A percentile compares a stretch with the other conserved stretches of the same genome.
These are phyloP conservation scores for Phytopythium vexans DNA, from an alignment of 352 stramenopile genomes.

Conservation along the genomic window DNA sequence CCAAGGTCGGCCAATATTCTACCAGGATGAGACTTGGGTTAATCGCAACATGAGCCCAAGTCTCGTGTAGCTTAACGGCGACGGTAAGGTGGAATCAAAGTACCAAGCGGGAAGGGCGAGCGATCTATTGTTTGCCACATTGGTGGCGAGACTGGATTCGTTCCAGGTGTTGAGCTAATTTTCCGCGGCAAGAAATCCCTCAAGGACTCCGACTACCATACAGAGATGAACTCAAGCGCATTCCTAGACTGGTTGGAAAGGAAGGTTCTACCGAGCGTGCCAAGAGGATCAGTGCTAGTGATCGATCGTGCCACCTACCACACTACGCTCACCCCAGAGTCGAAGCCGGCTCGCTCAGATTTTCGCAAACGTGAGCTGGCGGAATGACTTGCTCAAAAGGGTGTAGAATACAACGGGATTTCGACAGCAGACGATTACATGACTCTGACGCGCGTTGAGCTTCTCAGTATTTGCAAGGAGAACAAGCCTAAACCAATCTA, in stretches of 20 bases:
- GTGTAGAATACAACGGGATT: not conserved
- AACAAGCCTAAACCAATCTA: constrained; percentile 9
- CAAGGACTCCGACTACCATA: constrained; percentile 27
- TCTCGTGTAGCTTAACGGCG: constrained; percentile 10
- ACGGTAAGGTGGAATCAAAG: constrained; percentile 11
- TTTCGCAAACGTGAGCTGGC: constrained; percentile 8
- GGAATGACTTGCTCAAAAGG: constrained; percentile 8
- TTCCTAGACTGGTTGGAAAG: constrained; percentile 21
- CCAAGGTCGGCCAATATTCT: constrained; percentile 8
- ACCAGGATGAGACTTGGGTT: constrained; percentile 14
- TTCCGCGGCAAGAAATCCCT: constrained; percentile 20
- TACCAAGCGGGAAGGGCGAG: constrained; percentile 15
- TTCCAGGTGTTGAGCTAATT: constrained; percentile 13
- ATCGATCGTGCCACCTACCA: constrained; percentile 20
- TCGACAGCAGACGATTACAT: not conserved
- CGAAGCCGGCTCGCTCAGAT: constrained; percentile 5
- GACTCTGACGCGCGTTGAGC: constrained; percentile 1
- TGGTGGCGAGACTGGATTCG: constrained; percentile 13
- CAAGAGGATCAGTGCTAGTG: constrained; percentile 12
- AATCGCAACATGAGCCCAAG: constrained; percentile 16
- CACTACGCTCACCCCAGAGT: constrained; percentile 9
- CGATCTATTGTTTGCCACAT: constrained; percentile 19
- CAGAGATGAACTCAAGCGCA: constrained; percentile 20
- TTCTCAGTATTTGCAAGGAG: constrained; percentile 4
- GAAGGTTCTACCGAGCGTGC: constrained; percentile 6